These are phyloP conservation scores for Haplosporangium gracile DNA, from an alignment of 192 early-diverging fungal species.

Conservation along the genomic window DNA sequence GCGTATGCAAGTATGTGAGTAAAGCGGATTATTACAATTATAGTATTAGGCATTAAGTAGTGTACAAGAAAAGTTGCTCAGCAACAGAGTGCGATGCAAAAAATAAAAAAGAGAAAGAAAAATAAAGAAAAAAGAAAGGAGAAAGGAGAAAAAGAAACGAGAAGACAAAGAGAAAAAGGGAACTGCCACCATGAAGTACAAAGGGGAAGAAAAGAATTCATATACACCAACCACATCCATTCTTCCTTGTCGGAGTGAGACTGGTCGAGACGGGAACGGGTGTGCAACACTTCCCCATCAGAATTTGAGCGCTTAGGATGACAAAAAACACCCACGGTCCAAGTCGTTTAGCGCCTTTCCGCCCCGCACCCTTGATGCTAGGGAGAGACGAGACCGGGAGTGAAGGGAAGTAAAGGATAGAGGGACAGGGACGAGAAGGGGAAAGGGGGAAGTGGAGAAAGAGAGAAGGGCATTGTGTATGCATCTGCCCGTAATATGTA, in stretches of 20 bases:
- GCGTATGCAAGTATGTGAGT: neutral
- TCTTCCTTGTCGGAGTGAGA: neutral
- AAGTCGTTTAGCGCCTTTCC: neutral
- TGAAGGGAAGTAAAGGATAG: neutral
- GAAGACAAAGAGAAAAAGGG: neutral
- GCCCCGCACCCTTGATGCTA: slow-evolving; percentile 12
- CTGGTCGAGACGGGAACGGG: neutral
- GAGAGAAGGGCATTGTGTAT: slow-evolving; percentile 3
- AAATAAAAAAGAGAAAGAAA: slow-evolving; percentile 12
- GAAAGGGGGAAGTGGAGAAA: neutral
- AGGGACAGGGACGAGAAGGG: slow-evolving; percentile 2
- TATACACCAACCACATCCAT: neutral
- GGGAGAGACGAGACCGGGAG: slow-evolving; percentile 19
- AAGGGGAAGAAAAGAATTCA: neutral
- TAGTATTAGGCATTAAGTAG: neutral
- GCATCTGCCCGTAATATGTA: slow-evolving; percentile 4
- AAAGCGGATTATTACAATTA: neutral
- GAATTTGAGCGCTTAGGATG: slow-evolving; percentile 3
- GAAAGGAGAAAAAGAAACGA: slow-evolving; percentile 23
- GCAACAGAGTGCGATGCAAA: neutral
- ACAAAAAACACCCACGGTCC: slow-evolving; percentile 3
- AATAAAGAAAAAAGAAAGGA: slow-evolving; percentile 20
- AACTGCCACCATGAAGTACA: neutral
- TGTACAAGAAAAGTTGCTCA: neutral
- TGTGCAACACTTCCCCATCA: slow-evolving; percentile 11